Conservation (phyloP, 768 basidiomycete genomes). For the Lactarius akahatsu region DNA sequence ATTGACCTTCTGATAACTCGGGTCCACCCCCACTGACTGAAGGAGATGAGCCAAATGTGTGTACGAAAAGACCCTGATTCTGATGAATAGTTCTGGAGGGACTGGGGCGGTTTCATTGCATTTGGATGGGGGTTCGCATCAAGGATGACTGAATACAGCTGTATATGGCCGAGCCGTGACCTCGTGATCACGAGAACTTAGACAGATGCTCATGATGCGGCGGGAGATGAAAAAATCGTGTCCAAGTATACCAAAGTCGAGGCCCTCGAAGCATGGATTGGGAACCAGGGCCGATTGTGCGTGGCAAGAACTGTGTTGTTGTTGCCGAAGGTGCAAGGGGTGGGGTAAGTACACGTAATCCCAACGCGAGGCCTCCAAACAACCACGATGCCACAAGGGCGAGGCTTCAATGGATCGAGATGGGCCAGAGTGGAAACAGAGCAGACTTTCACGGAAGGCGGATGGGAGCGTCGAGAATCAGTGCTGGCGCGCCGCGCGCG, state of each 20-base stretch:
- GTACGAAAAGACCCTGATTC: slow-evolving; percentile 23
- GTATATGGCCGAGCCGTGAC: slow-evolving; percentile 13
- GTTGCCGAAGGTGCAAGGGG: slow-evolving; percentile 22
- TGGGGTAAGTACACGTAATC: slow-evolving; percentile 25
- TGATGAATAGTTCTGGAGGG: slow-evolving; percentile 14
- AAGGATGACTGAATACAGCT: slow-evolving; percentile 6
- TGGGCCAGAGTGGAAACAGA: slow-evolving; percentile 12
- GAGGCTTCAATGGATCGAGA: slow-evolving; percentile 16
- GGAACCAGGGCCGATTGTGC: slow-evolving; percentile 24
- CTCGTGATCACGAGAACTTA: slow-evolving; percentile 20
- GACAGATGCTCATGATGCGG: slow-evolving; percentile 17
- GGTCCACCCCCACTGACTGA: neutral
- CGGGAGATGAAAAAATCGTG: slow-evolving; percentile 27
- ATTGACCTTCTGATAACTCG: neutral
- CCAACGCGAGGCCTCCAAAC: slow-evolving; percentile 13
- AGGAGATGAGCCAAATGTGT: slow-evolving; percentile 12
- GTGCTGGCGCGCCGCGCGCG: neutral
- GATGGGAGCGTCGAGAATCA: neutral
- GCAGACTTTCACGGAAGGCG: slow-evolving; percentile 7
- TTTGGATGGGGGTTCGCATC: slow-evolving; percentile 16
- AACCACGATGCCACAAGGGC: slow-evolving; percentile 2
- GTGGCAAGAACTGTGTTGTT: slow-evolving; percentile 14
- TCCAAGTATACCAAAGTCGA: slow-evolving; percentile 25
- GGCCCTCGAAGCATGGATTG: slow-evolving; percentile 28
- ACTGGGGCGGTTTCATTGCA: slow-evolving; percentile 25